A percentile compares a stretch with the other conserved stretches of the same genome.
phyloP scores from a whole-genome alignment of 2,329 filamentous ascomycete species.

The Venturia aucupariae region DNA sequence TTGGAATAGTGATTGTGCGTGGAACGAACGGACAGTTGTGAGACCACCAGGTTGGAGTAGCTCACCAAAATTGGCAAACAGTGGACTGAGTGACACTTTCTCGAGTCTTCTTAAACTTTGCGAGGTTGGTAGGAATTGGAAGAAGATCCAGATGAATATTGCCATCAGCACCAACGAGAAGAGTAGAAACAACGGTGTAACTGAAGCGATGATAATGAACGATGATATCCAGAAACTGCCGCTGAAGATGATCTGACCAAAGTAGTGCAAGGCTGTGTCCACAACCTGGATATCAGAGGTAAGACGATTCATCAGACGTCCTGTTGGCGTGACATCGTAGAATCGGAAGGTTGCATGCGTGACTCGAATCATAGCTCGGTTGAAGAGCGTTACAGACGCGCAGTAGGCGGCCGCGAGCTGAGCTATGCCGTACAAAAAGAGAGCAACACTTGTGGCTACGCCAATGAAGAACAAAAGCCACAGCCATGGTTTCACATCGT shows the following conservation, averaged over 20 bases:
- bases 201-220: slow-evolving; percentile 66
- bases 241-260: slow-evolving; percentile 53
- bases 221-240: slow-evolving; percentile 63
- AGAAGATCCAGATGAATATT: slow-evolving; percentile 64
- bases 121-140: slow-evolving; percentile 70
- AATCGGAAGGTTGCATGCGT: slow-evolving; percentile 78
- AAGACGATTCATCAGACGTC: slow-evolving; percentile 82
- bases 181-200: slow-evolving; percentile 66
- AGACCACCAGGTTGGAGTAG: slow-evolving; percentile 62
- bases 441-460: slow-evolving; percentile 47
- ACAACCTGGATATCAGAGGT: slow-evolving; percentile 85
- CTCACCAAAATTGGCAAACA: slow-evolving; percentile 88
- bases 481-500: slow-evolving; percentile 66
- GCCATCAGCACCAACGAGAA: slow-evolving; percentile 61
- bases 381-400: slow-evolving; percentile 68
- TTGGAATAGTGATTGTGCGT: slow-evolving; percentile 70
- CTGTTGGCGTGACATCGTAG: slow-evolving; percentile 83
- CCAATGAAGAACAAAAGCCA: slow-evolving; percentile 60
- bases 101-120: slow-evolving; percentile 76
- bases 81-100: slow-evolving; percentile 78
- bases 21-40: slow-evolving; percentile 76
- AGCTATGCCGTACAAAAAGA: slow-evolving; percentile 37
- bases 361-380: slow-evolving; percentile 61
- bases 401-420: slow-evolving; percentile 64
- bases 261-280: slow-evolving; percentile 36